A percentile compares a stretch with the other conserved stretches of the same genome.
These are phyloP conservation scores for Trametes maxima DNA, from an alignment of 768 basidiomycete species.

Conservation along the genomic window DNA sequence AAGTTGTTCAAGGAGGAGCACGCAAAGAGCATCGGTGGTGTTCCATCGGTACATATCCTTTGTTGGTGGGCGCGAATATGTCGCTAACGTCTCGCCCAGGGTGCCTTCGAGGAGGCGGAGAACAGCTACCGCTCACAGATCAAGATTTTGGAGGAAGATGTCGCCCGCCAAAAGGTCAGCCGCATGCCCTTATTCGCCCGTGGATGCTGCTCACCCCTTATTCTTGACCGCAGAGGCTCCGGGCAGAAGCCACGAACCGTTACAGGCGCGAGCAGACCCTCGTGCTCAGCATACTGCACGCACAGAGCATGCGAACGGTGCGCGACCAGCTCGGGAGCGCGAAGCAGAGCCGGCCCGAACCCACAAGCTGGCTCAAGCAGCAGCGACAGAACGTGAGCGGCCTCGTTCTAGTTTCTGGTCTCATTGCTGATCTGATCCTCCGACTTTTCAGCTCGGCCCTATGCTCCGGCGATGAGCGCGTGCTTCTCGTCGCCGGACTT, in stretches of 20 bases:
- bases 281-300: constrained; percentile 77
- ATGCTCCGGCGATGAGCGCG: constrained; percentile 31
- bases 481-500: background rate
- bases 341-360: constrained; percentile 46
- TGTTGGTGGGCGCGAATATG: background rate
- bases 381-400: constrained; percentile 56
- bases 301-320: constrained; percentile 62
- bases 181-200: background rate
- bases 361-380: constrained; percentile 70
- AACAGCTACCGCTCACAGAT: constrained; percentile 37
- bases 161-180: constrained; percentile 52
- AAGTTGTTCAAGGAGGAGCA: constrained; percentile 84
- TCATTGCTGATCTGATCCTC: background rate
- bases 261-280: constrained; percentile 80
- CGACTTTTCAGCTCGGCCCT: constrained; percentile 29
- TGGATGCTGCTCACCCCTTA: constrained; percentile 24
- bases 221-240: constrained; percentile 39
- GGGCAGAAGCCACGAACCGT: constrained; percentile 54
- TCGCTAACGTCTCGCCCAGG: constrained; percentile 34
- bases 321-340: constrained; percentile 60
- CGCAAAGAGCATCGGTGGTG: constrained; percentile 51
- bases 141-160: constrained; percentile 39
- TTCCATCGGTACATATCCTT: constrained; percentile 44
- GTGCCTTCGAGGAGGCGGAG: constrained; percentile 73
- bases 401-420: background rate